Evolutionary conservation across 2,329 filamentous ascomycete species (phyloP).

Genomic region (Beauveria asiatica): DNA sequence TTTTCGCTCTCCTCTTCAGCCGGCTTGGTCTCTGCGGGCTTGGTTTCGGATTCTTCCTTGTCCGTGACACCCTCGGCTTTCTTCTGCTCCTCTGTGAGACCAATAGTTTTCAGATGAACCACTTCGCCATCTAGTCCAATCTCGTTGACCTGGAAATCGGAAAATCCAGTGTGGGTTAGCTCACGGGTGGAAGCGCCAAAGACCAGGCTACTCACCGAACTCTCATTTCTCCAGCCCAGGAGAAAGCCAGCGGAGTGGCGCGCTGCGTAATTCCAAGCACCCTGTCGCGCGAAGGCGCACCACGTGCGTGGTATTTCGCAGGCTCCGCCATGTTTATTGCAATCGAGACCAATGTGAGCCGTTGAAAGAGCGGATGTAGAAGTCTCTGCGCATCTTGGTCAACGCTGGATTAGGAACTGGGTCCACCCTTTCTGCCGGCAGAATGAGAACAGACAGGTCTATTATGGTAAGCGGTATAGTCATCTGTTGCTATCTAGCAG

Average conservation of each 20-base stretch:
- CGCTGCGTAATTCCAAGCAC: slow-evolving; percentile 32
- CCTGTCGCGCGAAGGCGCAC: slow-evolving; percentile 24
- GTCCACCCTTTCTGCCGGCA: slow-evolving; percentile 18
- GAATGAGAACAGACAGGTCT: slow-evolving; percentile 12
- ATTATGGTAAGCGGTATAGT: neutral
- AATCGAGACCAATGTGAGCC: neutral
- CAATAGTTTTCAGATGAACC: slow-evolving; percentile 55
- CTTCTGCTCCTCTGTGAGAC: slow-evolving; percentile 16
- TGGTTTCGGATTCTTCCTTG: slow-evolving; percentile 13
- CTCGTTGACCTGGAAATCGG: slow-evolving; percentile 89
- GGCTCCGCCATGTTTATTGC: slow-evolving; percentile 23
- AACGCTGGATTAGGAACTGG: neutral
- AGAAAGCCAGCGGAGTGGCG: slow-evolving; percentile 26
- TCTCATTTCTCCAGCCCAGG: slow-evolving; percentile 34
- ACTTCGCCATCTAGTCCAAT: slow-evolving; percentile 69
- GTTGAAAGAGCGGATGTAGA: neutral
- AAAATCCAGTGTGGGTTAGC: slow-evolving; percentile 49
- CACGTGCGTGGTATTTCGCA: slow-evolving; percentile 22
- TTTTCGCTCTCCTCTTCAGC: slow-evolving; percentile 14
- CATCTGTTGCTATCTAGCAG: neutral
- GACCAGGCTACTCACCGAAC: slow-evolving; percentile 22
- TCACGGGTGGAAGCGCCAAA: neutral
- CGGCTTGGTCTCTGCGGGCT: slow-evolving; percentile 14
- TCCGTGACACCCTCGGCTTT: slow-evolving; percentile 14
- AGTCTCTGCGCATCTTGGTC: slow-evolving; percentile 4